phyloP scores from a whole-genome alignment of 2,329 filamentous ascomycete species.

The Falciphora oryzae region DNA sequence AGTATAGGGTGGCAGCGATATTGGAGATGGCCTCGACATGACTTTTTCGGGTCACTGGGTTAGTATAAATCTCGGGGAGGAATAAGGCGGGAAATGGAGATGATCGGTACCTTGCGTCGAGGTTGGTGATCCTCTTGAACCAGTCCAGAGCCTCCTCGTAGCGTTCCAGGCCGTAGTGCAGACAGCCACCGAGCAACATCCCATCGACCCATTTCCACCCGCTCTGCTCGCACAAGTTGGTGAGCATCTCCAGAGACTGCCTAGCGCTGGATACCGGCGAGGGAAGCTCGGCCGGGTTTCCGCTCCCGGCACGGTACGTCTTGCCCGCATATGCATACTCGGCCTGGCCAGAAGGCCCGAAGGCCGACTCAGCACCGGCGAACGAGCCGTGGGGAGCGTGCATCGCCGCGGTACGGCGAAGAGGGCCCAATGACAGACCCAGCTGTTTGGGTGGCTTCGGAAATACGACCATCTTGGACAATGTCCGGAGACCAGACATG shows the following conservation, averaged over 20 bases:
- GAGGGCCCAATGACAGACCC: constrained; percentile 11
- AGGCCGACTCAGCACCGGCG: background rate
- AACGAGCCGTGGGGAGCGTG: background rate
- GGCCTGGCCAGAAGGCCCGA: background rate
- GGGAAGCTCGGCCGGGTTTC: constrained; percentile 14
- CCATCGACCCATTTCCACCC: constrained; percentile 89
- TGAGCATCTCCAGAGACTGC: constrained; percentile 65
- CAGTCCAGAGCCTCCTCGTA: constrained; percentile 72
- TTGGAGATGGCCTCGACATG: constrained; percentile 95
- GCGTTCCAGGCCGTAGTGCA: constrained; percentile 83
- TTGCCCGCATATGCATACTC: constrained; percentile 11
- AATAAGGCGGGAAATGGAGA: constrained; percentile 1
- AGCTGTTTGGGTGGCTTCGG: constrained; percentile 43
- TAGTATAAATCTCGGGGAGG: background rate
- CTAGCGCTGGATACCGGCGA: constrained; percentile 53
- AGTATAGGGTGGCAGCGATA: constrained; percentile 81
- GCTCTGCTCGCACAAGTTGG: constrained; percentile 70
- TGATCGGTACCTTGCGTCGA: constrained; percentile 48
- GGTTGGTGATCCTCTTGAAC: constrained; percentile 59
- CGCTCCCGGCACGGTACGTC: constrained; percentile 7
- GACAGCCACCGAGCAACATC: constrained; percentile 82
- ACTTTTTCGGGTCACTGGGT: constrained; percentile 34
- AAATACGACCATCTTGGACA: constrained; percentile 48
- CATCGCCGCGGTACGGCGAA: constrained; percentile 6
- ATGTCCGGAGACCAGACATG: constrained; percentile 30